Evolutionary conservation across 257 asterid genomes (phyloP).

Genomic region (Thymus mandschuricus): DNA sequence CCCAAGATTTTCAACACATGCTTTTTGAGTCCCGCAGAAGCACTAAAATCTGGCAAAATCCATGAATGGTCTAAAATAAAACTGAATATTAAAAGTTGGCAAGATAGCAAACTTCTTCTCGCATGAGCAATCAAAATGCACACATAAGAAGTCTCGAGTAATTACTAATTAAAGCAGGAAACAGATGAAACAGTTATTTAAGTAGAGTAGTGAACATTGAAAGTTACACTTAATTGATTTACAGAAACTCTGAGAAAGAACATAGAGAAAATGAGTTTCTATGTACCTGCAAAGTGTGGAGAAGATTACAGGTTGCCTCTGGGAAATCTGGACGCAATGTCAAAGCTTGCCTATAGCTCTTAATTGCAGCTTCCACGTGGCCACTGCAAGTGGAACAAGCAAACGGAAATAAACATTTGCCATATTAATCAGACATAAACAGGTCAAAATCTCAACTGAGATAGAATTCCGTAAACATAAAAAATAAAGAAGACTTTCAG

Average conservation of each 20-base stretch:
- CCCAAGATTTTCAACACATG: conserved; percentile 11
- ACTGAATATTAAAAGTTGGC: neutral
- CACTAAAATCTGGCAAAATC: neutral
- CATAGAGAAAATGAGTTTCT: neutral
- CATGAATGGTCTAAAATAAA: conserved; percentile 5
- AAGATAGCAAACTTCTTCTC: conserved; percentile 3
- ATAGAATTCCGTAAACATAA: neutral
- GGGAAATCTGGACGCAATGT: conserved; percentile 91
- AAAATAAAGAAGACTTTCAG: conserved; percentile 17
- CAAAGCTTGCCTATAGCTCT: conserved; percentile 93
- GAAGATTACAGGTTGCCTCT: conserved; percentile 98
- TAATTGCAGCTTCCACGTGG: conserved; percentile 88
- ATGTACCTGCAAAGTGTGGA: conserved; percentile 89
- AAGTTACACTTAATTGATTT: conserved; percentile 8
- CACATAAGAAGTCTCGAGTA: neutral
- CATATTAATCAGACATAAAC: neutral
- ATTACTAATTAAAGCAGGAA: conserved; percentile 7
- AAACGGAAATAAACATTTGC: conserved; percentile 24
- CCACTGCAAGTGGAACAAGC: conserved; percentile 56
- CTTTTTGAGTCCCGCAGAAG: neutral
- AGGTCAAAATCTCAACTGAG: neutral
- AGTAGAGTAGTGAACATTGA: conserved; percentile 13
- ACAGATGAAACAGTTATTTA: conserved; percentile 10
- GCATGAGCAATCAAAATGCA: neutral
- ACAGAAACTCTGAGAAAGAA: conserved; percentile 13